Conservation (phyloP, 169 alveolate genomes). For the Plasmodium knowlesi region DNA sequence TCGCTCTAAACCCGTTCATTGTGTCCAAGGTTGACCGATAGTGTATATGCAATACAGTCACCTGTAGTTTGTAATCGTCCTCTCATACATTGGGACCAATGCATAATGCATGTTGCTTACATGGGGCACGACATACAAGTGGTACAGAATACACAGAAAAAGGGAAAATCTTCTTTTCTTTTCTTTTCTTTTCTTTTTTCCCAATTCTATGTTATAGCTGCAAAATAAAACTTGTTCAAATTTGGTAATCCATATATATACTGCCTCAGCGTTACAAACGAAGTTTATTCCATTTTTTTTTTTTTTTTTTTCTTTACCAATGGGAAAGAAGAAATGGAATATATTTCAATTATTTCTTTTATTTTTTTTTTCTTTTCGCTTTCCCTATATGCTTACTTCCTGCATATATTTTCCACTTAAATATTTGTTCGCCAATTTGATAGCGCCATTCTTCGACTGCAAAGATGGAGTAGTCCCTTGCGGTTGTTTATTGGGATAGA, state of each 20-base stretch:
- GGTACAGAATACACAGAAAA: background rate
- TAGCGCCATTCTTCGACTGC: background rate
- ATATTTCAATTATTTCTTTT: background rate
- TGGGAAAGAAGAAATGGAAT: background rate
- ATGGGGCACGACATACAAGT: background rate
- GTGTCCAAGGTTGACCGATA: background rate
- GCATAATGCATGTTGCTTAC: background rate
- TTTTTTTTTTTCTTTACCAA: background rate
- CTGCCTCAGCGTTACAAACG: background rate
- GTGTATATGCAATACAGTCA: background rate
- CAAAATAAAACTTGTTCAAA: background rate
- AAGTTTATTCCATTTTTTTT: conserved; percentile 1
- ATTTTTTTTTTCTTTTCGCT: background rate
- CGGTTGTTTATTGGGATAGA: background rate
- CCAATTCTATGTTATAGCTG: background rate
- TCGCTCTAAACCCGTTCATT: conserved; percentile 67
- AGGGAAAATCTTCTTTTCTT: background rate
- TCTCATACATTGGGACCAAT: background rate
- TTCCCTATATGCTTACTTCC: background rate
- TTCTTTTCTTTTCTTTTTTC: background rate
- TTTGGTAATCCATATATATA: background rate
- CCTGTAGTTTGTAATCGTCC: background rate
- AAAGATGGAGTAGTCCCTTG: background rate
- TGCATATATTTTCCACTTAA: background rate
- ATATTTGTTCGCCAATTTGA: background rate